Conservation (phyloP, 108 stramenopile genomes). For the Stephanodiscus triporus region DNA sequence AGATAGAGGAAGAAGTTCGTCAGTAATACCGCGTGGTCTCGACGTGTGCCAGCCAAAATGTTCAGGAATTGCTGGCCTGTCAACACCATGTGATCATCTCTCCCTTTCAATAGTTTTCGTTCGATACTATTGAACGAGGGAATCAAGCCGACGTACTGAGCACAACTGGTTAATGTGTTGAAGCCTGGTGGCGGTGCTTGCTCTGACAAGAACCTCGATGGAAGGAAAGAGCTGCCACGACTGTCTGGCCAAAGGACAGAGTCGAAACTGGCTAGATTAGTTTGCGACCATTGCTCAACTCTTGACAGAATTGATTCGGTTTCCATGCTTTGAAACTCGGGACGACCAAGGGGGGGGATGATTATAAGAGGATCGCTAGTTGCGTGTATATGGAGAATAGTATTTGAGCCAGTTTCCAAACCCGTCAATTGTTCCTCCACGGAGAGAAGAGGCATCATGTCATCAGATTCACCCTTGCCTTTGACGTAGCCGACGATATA, state of each 20-base stretch:
- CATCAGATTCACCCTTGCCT: background rate
- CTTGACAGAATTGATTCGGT: constrained; percentile 1
- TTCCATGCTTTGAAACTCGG: constrained; percentile 27
- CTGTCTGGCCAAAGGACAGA: constrained; percentile 45
- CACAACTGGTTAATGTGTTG: constrained; percentile 34
- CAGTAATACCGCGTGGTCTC: constrained; percentile 76
- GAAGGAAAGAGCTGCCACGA: constrained; percentile 27
- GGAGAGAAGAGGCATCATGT: background rate
- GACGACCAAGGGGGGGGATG: constrained; percentile 17
- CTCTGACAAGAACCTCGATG: constrained; percentile 50
- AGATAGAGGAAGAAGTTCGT: constrained; percentile 71
- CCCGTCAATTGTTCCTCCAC: background rate
- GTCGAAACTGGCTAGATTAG: background rate
- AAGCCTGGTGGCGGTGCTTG: constrained; percentile 61
- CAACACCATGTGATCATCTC: constrained; percentile 60
- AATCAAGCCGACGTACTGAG: constrained; percentile 72
- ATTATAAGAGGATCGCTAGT: constrained; percentile 17
- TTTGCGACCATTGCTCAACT: constrained; percentile 21
- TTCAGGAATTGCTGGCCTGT: constrained; percentile 71
- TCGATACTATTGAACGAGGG: constrained; percentile 60
- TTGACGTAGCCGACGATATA: constrained; percentile 64
- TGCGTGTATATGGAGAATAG: constrained; percentile 21
- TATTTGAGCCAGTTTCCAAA: background rate
- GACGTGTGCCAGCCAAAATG: constrained; percentile 74
- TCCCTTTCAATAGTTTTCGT: constrained; percentile 62